phyloP scores from a whole-genome alignment of 2,329 filamentous ascomycete species.

The Colletotrichum neosansevieriae region DNA sequence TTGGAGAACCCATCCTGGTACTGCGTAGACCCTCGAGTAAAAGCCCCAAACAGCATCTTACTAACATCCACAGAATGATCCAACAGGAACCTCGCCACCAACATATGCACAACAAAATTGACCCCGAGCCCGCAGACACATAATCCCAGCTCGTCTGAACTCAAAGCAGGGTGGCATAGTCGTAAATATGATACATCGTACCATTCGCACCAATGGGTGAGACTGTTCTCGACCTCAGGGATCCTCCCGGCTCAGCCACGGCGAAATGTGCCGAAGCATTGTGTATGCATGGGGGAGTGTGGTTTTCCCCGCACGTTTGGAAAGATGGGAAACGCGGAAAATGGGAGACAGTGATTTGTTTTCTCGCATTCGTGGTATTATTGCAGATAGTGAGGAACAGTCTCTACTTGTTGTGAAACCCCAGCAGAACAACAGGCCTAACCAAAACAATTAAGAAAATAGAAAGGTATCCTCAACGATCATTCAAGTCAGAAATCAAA shows the following conservation, averaged over 20 bases:
- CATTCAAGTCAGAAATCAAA: no score
- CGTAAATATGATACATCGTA: neutral
- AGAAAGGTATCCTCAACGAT: no score
- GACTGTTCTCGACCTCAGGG: slow-evolving; percentile 11
- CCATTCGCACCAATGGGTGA: neutral
- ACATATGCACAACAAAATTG: neutral
- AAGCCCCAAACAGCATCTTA: neutral
- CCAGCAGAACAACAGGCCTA: no score
- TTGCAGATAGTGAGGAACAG: neutral
- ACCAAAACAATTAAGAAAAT: neutral
- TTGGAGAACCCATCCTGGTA: no score
- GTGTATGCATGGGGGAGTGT: neutral
- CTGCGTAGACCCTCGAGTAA: no score
- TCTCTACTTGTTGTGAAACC: neutral
- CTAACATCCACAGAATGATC: neutral
- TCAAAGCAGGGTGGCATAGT: neutral
- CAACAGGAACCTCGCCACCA: neutral
- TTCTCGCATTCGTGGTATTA: neutral
- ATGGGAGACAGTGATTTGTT: neutral
- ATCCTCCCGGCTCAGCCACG: neutral
- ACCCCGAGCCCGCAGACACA: neutral
- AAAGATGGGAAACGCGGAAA: neutral
- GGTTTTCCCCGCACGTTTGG: neutral
- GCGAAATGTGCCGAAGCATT: neutral
- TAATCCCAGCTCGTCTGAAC: neutral